phyloP scores from a whole-genome alignment of 257 asterid species.

The Plantago elongata region DNA sequence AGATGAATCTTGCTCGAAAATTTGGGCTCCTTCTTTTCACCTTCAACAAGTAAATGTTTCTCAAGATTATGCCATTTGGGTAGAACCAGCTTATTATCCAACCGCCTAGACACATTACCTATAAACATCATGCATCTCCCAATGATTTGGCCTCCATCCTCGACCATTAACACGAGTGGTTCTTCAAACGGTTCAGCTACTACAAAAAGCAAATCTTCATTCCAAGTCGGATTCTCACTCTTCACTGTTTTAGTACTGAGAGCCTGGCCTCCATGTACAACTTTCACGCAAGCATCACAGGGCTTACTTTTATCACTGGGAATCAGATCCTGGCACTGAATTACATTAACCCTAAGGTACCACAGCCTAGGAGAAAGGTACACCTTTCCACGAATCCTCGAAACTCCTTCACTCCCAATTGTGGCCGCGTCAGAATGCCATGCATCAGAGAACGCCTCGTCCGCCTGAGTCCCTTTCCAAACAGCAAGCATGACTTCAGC shows the following conservation, averaged over 20 bases:
- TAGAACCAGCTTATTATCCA: conserved; percentile 59
- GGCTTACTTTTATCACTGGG: conserved; percentile 46
- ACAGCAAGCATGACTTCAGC: conserved; percentile 85
- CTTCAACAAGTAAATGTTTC: conserved; percentile 44
- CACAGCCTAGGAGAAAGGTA: conserved; percentile 79
- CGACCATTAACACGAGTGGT: conserved; percentile 54
- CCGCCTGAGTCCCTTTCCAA: conserved; percentile 90
- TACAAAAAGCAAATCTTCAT: conserved; percentile 70
- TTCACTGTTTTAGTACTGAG: conserved; percentile 41
- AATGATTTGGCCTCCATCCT: conserved; percentile 47
- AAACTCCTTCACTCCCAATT: conserved; percentile 44
- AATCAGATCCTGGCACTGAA: conserved; percentile 66
- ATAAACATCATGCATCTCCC: conserved; percentile 44
- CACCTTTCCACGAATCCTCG: conserved; percentile 71
- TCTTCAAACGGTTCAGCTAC: conserved; percentile 78
- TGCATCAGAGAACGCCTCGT: conserved; percentile 76
- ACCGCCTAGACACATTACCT: conserved; percentile 36
- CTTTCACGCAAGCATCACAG: conserved; percentile 58
- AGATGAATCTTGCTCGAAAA: conserved; percentile 81
- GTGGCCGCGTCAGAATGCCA: conserved; percentile 92
- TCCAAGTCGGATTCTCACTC: conserved; percentile 61
- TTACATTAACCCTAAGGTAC: conserved; percentile 73
- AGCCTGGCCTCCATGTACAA: conserved; percentile 44
- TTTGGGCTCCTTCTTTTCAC: conserved; percentile 48
- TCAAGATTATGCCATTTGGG: conserved; percentile 80